Evolutionary conservation across 345 rosid species (phyloP).

Genomic region (Geranium brycei): DNA sequence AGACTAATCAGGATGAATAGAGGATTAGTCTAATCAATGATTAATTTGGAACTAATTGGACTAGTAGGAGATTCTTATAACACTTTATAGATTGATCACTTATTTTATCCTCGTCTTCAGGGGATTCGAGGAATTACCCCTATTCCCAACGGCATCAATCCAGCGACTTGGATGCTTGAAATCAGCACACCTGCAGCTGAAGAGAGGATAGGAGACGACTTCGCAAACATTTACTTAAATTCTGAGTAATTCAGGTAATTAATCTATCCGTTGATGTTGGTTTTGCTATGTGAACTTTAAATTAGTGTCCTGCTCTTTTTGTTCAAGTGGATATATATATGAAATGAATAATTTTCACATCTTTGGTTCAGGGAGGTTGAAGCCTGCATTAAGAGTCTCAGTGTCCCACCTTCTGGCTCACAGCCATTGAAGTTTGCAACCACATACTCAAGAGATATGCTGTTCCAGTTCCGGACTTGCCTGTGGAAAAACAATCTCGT

Average conservation of each 20-base stretch:
- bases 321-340: neutral
- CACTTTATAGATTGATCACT: too few relatives aligned
- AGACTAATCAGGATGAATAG: too few relatives aligned
- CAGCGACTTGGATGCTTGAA: constrained; percentile 99
- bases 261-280: neutral
- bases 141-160: constrained; percentile 58
- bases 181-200: constrained; percentile 58
- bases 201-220: constrained; percentile 46
- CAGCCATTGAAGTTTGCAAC: constrained; percentile 44
- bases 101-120: constrained; percentile 20
- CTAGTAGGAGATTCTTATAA: too few relatives aligned
- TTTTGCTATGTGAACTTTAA: neutral
- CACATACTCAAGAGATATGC: constrained; percentile 33
- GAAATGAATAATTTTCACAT: constrained; percentile 4
- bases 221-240: constrained; percentile 49
- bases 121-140: constrained; percentile 45
- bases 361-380: constrained; percentile 49
- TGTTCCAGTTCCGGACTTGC: constrained; percentile 49
- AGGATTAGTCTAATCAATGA: too few relatives aligned
- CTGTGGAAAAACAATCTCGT: constrained; percentile 80
- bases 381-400: constrained; percentile 34
- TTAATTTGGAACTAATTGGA: too few relatives aligned
- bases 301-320: too few relatives aligned
- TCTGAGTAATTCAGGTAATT: constrained; percentile 53
- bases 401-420: constrained; percentile 58